phyloP scores from a whole-genome alignment of 2,329 filamentous ascomycete genomes.

The Cadophora sp. region DNA sequence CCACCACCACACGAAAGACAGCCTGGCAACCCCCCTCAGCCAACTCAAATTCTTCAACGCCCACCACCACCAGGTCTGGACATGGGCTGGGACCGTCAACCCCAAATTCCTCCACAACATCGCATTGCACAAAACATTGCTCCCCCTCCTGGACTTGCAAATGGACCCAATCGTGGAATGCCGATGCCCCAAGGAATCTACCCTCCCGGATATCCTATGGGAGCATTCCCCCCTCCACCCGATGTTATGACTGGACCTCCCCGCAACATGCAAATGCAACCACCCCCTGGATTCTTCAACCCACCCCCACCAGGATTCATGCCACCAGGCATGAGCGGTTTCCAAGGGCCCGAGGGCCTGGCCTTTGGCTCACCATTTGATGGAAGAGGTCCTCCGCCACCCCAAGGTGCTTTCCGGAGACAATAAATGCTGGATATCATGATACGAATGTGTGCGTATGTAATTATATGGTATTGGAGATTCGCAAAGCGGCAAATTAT shows the following conservation, averaged over 20 bases:
- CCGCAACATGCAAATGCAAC: constrained; percentile 55
- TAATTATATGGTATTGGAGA: constrained; percentile 27
- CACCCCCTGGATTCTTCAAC: constrained; percentile 54
- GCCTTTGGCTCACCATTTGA: constrained; percentile 60
- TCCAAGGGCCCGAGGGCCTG: constrained; percentile 60
- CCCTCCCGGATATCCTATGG: constrained; percentile 65
- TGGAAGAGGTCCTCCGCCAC: constrained; percentile 58
- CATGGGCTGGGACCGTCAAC: constrained; percentile 52
- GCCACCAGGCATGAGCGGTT: constrained; percentile 61
- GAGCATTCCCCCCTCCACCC: constrained; percentile 54
- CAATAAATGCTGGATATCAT: constrained; percentile 39
- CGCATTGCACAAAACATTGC: constrained; percentile 57
- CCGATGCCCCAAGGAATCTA: constrained; percentile 64
- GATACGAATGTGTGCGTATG: constrained; percentile 24
- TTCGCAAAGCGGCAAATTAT: neutral
- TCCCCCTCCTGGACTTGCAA: constrained; percentile 64
- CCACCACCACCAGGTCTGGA: constrained; percentile 66
- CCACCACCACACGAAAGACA: constrained; percentile 41
- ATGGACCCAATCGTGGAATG: constrained; percentile 48
- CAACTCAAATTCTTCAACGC: constrained; percentile 69
- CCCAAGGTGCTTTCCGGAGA: constrained; percentile 54
- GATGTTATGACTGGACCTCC: constrained; percentile 51
- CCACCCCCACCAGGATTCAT: constrained; percentile 58
- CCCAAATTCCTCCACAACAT: constrained; percentile 37
- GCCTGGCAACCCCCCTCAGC: constrained; percentile 53